Evolutionary conservation across 2,329 filamentous ascomycete genomes (phyloP).

Genomic region (Curvularia verruculosa): DNA sequence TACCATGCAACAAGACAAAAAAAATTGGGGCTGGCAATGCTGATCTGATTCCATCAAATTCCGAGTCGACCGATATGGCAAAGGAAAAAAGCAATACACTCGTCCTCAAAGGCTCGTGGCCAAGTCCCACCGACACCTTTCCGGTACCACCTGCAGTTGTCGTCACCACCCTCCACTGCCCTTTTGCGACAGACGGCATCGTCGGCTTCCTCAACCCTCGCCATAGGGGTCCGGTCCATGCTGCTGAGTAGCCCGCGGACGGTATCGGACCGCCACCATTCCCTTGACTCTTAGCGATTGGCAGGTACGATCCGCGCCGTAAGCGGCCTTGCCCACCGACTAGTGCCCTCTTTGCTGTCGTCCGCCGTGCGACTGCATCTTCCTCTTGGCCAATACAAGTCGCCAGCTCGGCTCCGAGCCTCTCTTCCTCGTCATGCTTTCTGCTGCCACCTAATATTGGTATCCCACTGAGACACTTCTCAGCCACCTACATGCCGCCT

Average conservation of each 20-base stretch:
- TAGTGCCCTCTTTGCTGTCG: slow-evolving; percentile 43
- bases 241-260: slow-evolving; percentile 38
- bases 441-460: slow-evolving; percentile 36
- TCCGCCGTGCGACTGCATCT: slow-evolving; percentile 41
- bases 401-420: slow-evolving; percentile 33
- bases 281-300: slow-evolving; percentile 39
- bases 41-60: slow-evolving; percentile 49
- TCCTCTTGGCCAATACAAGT: slow-evolving; percentile 42
- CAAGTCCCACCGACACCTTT: slow-evolving; percentile 36
- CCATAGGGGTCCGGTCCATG: slow-evolving; percentile 26
- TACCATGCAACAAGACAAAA: slow-evolving; percentile 32
- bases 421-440: slow-evolving; percentile 40
- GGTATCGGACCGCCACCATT: slow-evolving; percentile 38
- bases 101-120: background rate
- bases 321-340: slow-evolving; percentile 37
- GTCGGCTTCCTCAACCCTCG: slow-evolving; percentile 27
- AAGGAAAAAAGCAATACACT: slow-evolving; percentile 38
- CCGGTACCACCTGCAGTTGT: slow-evolving; percentile 32
- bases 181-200: slow-evolving; percentile 26
- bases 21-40: slow-evolving; percentile 42
- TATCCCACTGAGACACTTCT: slow-evolving; percentile 40
- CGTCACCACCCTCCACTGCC: slow-evolving; percentile 30
- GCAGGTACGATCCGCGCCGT: slow-evolving; percentile 42
- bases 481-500: slow-evolving; percentile 38
- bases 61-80: slow-evolving; percentile 33